phyloP scores from a whole-genome alignment of 2,329 filamentous ascomycete genomes.

The Acarospora socialis region DNA sequence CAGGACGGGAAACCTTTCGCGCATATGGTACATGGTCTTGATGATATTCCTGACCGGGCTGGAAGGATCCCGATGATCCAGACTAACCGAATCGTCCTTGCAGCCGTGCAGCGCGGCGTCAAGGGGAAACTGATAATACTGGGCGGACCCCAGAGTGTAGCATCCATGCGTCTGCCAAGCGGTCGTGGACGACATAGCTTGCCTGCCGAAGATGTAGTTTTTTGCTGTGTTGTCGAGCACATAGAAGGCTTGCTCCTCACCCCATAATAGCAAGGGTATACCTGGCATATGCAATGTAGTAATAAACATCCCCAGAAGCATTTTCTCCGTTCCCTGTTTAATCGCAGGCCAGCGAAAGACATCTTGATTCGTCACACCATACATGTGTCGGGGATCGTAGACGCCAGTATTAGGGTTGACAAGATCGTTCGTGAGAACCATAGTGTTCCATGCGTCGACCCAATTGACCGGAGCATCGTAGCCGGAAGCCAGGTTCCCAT shows the following conservation, averaged over 20 bases:
- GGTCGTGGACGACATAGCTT: conserved; percentile 45
- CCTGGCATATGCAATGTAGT: conserved; percentile 46
- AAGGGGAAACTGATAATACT: conserved; percentile 45
- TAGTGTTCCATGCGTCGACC: conserved; percentile 10
- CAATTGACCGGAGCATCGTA: conserved; percentile 8
- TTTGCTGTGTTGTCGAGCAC: conserved; percentile 47
- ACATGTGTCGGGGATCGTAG: conserved; percentile 52
- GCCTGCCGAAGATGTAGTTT: conserved; percentile 52
- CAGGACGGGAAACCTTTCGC: conserved; percentile 40
- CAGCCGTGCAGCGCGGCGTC: conserved; percentile 41
- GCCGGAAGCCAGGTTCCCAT: conserved; percentile 21
- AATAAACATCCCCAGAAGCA: conserved; percentile 44
- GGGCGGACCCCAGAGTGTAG: conserved; percentile 40
- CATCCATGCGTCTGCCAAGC: conserved; percentile 54
- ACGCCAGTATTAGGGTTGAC: conserved; percentile 16
- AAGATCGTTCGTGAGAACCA: conserved; percentile 11
- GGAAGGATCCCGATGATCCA: conserved; percentile 49
- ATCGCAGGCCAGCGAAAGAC: conserved; percentile 51
- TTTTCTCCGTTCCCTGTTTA: conserved; percentile 40
- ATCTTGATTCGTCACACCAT: conserved; percentile 51
- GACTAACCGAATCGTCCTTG: conserved; percentile 40
- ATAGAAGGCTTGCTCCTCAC: conserved; percentile 53
- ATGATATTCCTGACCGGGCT: conserved; percentile 47
- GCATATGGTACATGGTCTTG: conserved; percentile 48
- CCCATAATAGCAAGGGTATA: conserved; percentile 46